Evolutionary conservation across 108 stramenopile genomes (phyloP).

Genomic region (Aurantiochytrium sp.): DNA sequence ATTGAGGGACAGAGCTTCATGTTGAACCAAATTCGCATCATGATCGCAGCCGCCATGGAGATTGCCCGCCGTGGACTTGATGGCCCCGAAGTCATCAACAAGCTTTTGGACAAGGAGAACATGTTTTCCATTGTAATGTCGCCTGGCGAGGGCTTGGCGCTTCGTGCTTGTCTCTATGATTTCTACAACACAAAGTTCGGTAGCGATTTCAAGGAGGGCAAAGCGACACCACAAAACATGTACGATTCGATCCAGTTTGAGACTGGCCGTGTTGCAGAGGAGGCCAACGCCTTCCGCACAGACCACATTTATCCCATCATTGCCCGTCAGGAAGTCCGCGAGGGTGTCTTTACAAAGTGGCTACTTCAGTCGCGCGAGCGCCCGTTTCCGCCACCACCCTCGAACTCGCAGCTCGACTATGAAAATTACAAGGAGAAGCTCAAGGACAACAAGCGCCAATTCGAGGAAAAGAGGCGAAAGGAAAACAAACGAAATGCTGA

Average conservation of each 20-base stretch:
- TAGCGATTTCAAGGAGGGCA: not conserved
- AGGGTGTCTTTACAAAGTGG: not conserved
- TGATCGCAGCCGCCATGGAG: conserved; percentile 78
- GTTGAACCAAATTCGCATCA: conserved; percentile 95
- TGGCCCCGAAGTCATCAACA: not conserved
- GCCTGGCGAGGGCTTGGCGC: not conserved
- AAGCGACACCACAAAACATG: not conserved
- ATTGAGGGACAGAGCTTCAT: conserved; percentile 90
- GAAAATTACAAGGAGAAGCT: not conserved
- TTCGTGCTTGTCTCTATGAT: not conserved
- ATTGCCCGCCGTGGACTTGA: conserved; percentile 61
- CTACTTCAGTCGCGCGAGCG: not conserved
- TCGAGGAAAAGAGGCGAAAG: not conserved
- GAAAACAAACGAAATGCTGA: not conserved
- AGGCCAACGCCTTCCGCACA: not conserved
- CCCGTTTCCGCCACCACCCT: not conserved
- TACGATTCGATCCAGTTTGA: not conserved
- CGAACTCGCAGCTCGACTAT: not conserved
- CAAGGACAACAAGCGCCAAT: not conserved
- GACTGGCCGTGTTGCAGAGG: not conserved
- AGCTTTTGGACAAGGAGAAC: not conserved
- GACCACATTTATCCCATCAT: not conserved
- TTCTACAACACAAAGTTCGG: not conserved
- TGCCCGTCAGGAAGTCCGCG: not conserved
- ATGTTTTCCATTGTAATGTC: not conserved